These are phyloP conservation scores for Magnaporthiopsis incrustans DNA, from an alignment of 2,329 filamentous ascomycete species.

Conservation along the genomic window DNA sequence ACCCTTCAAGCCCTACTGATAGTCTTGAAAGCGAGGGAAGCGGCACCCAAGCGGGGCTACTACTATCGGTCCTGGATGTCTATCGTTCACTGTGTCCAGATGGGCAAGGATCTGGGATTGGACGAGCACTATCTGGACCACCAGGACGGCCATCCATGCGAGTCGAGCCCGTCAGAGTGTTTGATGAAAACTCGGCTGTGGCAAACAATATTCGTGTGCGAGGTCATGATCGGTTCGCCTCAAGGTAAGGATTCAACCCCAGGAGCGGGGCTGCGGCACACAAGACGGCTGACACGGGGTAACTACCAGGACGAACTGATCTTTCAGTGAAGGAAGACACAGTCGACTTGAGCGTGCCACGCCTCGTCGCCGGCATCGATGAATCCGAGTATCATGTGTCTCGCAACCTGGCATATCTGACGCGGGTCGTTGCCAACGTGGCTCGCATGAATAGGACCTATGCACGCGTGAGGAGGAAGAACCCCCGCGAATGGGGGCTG, in stretches of 20 bases:
- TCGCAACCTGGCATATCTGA: slow-evolving; percentile 75
- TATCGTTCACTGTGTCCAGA: slow-evolving; percentile 81
- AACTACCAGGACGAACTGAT: slow-evolving; percentile 60
- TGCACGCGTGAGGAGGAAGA: slow-evolving; percentile 61
- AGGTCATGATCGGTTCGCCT: slow-evolving; percentile 87
- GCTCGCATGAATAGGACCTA: slow-evolving; percentile 70
- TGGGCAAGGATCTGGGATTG: slow-evolving; percentile 85
- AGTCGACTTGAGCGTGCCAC: slow-evolving; percentile 64
- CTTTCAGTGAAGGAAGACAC: slow-evolving; percentile 66
- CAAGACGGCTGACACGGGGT: not conserved
- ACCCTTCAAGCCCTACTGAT: slow-evolving; percentile 87
- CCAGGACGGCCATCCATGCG: slow-evolving; percentile 62
- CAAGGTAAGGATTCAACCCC: slow-evolving; percentile 55
- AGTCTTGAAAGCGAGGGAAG: slow-evolving; percentile 82
- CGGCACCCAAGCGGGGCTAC: slow-evolving; percentile 86
- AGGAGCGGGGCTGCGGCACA: too few relatives aligned
- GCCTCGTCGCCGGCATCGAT: slow-evolving; percentile 58
- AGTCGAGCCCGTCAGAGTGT: slow-evolving; percentile 64
- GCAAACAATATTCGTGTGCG: slow-evolving; percentile 79
- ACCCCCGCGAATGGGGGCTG: slow-evolving; percentile 70
- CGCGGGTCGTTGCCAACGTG: slow-evolving; percentile 69
- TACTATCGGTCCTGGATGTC: slow-evolving; percentile 98
- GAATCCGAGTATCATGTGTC: slow-evolving; percentile 70
- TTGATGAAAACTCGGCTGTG: slow-evolving; percentile 78
- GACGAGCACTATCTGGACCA: slow-evolving; percentile 82